Percentiles rank a stretch among this genome's conserved stretches.
phyloP scores from a whole-genome alignment of 345 rosid species.

The Euphorbia lathyris region DNA sequence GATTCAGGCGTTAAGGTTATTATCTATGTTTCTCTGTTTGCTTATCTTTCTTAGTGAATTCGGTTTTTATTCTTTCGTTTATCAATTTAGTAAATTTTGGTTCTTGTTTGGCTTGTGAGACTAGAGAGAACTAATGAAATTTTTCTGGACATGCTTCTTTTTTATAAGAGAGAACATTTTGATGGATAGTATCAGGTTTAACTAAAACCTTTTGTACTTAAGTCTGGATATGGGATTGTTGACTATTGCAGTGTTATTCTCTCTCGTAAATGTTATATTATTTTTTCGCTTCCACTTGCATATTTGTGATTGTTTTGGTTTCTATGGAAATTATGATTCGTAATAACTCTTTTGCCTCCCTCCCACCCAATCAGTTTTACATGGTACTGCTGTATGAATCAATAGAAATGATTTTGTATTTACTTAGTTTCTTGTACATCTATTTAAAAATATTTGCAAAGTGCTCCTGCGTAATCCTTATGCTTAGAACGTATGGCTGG shows the following conservation, averaged over 20 bases:
- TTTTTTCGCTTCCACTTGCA: no score
- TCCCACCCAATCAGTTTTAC: background rate
- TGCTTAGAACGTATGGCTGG: background rate
- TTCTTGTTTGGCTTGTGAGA: background rate
- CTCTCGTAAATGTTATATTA: background rate
- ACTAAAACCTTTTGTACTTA: no score
- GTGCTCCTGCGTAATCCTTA: background rate
- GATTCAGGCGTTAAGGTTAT: constrained; percentile 31
- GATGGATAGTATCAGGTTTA: background rate
- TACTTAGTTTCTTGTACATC: background rate
- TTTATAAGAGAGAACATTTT: background rate
- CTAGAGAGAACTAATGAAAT: background rate
- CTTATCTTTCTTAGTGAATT: background rate
- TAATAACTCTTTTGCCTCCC: background rate
- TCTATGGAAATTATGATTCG: background rate
- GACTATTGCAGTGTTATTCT: background rate
- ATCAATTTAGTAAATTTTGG: background rate
- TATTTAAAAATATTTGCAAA: background rate
- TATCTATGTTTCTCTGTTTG: background rate
- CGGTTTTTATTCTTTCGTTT: background rate
- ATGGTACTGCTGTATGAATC: background rate
- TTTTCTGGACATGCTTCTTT: background rate
- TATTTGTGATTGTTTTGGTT: background rate
- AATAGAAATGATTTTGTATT: background rate
- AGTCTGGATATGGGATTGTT: background rate